Evolutionary conservation across 1,284 basidiomycete genomes (phyloP), one percentile per base, ranked within the genome.

Genomic region (Ceratobasidium sp.): DNA sequence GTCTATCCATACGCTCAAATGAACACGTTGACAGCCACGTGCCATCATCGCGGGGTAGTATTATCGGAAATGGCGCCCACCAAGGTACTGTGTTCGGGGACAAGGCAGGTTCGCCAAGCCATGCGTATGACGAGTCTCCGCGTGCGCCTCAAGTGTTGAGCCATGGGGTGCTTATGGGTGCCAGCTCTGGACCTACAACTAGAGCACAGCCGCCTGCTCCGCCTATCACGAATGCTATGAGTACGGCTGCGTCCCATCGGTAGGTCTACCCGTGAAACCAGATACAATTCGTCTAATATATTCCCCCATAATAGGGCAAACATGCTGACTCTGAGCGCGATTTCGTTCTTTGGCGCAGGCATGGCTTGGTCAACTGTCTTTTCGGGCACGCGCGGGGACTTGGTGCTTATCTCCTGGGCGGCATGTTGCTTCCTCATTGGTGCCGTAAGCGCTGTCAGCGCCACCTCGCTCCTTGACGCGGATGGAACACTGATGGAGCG

Each of bases 311-410:
- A n/a, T 35, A 50, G 58, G 10, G 25, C 43, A 1, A 47, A 47
- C 20, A n/a, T 62, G 10, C 43, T 62, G 3, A 31, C 45, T 3
- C 22, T 62, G 15, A 62, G 43, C 20, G 45, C 58, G 3, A 32
- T 62, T 5, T 49, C 57, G 15, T 62, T 62, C 34, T 62, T 62
- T 25, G 58, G 58, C 22, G 58, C 58, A 13, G 58, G 58, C 3
- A 50, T 62, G 58, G 58, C 58, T 17, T 62, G 58, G 58, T 29
- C 45, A 17, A 50, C 58, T 3, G 58, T 62, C 1, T 62, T 62
- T 27, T 62, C 58, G 29, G 58, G 58, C 17, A 50, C 43, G 2
- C 43, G 58, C n/a, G 58, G 45, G 4, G 45, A 62, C 27, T n/a
- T 62, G 4, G 43, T 62, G 1, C 20, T 62, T 10, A 62, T 50